Evolutionary conservation across 2,329 filamentous ascomycete species (phyloP).

Genomic region (Trichoderma simmonsii): DNA sequence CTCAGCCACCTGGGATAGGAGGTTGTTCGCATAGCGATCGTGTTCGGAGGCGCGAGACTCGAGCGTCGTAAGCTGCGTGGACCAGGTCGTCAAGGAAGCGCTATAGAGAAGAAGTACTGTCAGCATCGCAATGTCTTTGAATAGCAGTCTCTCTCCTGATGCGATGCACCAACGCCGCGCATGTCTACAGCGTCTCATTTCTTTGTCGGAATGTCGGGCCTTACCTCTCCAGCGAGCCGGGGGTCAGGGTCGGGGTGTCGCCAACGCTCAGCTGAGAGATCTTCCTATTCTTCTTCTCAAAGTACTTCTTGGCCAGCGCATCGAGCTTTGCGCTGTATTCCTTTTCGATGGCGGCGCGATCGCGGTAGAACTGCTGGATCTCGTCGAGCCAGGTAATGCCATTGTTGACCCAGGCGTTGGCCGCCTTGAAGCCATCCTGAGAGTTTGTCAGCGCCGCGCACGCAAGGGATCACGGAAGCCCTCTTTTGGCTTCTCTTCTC

Average conservation of each 20-base stretch:
- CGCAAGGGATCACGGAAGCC: background rate
- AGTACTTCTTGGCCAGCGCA: constrained; percentile 90
- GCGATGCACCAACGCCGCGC: background rate
- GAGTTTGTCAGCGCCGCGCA: background rate
- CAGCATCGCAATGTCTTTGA: background rate
- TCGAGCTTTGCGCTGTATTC: constrained; percentile 90
- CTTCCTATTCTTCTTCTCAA: constrained; percentile 93
- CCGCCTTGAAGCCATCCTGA: constrained; percentile 93
- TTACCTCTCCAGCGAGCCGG: constrained; percentile 87
- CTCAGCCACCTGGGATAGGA: constrained; percentile 78
- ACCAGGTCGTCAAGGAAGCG: constrained; percentile 95
- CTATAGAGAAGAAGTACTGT: constrained; percentile 39
- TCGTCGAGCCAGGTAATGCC: constrained; percentile 96
- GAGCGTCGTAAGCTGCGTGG: constrained; percentile 84
- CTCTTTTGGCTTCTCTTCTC: background rate
- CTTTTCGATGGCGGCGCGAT: constrained; percentile 90
- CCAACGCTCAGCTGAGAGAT: constrained; percentile 85
- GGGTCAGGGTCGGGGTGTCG: constrained; percentile 88
- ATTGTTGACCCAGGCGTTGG: constrained; percentile 85
- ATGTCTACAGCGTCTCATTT: background rate
- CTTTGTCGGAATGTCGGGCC: background rate
- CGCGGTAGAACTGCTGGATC: constrained; percentile 94
- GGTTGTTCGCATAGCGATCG: constrained; percentile 75
- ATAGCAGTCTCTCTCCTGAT: background rate
- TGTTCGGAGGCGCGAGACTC: constrained; percentile 87